These are phyloP conservation scores for Xylariaceae sp. DNA, from an alignment of 2,329 filamentous ascomycete genomes.

Conservation along the genomic window DNA sequence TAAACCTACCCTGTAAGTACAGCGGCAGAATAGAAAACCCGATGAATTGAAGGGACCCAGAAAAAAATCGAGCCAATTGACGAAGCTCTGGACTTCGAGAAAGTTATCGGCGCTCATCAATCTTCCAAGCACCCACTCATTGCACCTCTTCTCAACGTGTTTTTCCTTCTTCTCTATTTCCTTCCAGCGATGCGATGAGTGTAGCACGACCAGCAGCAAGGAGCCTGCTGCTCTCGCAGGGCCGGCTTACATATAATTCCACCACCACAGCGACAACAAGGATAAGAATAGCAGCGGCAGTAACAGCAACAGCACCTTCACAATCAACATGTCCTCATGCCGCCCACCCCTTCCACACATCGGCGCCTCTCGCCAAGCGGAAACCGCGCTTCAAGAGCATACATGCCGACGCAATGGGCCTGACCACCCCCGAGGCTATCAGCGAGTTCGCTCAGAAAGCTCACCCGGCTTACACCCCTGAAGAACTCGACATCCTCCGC, in stretches of 20 bases:
- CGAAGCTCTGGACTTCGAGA: slow-evolving; percentile 13
- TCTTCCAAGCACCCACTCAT: too few relatives aligned
- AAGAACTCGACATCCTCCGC: slow-evolving; percentile 59
- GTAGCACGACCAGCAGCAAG: slow-evolving; percentile 51
- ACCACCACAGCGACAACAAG: too few relatives aligned
- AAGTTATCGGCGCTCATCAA: too few relatives aligned
- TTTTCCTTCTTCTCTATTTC: too few relatives aligned
- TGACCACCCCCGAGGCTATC: slow-evolving; percentile 42
- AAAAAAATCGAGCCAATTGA: slow-evolving; percentile 28
- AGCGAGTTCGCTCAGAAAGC: slow-evolving; percentile 42
- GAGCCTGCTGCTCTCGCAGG: slow-evolving; percentile 50
- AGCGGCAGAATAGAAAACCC: slow-evolving; percentile 19
- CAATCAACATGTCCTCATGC: slow-evolving; percentile 18
- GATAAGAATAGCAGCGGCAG: slow-evolving; percentile 9
- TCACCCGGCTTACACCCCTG: slow-evolving; percentile 62
- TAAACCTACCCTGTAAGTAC: too few relatives aligned
- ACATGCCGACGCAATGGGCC: slow-evolving; percentile 48
- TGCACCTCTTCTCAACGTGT: too few relatives aligned
- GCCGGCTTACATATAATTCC: slow-evolving; percentile 36
- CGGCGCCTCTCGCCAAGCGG: slow-evolving; percentile 43
- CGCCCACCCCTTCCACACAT: slow-evolving; percentile 48
- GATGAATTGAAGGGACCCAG: slow-evolving; percentile 9
- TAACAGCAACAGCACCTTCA: slow-evolving; percentile 11
- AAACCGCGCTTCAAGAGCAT: slow-evolving; percentile 50
- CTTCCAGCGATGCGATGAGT: slow-evolving; percentile 48